These are phyloP conservation scores for Cystofilobasidium macerans DNA, from an alignment of 768 basidiomycete genomes.

Conservation along the genomic window DNA sequence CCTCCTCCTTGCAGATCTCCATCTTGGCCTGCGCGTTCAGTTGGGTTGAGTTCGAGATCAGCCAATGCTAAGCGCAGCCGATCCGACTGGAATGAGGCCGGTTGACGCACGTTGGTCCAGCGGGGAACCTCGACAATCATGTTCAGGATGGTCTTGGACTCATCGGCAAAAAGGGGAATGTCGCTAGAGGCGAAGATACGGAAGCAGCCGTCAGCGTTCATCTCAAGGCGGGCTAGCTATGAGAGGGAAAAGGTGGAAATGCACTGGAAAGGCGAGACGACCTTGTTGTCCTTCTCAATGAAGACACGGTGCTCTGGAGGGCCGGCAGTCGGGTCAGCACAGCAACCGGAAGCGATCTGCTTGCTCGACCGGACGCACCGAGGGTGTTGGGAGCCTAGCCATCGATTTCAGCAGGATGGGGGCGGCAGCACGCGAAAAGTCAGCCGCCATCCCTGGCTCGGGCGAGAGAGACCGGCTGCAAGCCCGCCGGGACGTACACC, in stretches of 20 bases:
- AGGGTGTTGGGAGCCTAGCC: conserved; percentile 70
- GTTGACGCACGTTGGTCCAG: conserved; percentile 46
- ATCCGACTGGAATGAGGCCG: neutral
- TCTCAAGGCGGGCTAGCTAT: too few relatives aligned
- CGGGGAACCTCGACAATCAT: conserved; percentile 92
- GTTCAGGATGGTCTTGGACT: conserved; percentile 88
- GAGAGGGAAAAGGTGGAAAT: conserved; percentile 13
- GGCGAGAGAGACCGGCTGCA: neutral
- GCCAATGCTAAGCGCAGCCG: neutral
- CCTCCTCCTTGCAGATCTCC: conserved; percentile 96
- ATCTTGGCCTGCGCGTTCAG: conserved; percentile 65
- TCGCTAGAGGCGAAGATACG: conserved; percentile 57
- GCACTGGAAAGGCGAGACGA: conserved; percentile 40
- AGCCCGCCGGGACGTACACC: conserved; percentile 39
- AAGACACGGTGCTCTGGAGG: conserved; percentile 79
- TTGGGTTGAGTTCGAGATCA: neutral
- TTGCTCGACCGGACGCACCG: conserved; percentile 41
- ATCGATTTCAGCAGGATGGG: neutral
- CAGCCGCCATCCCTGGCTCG: neutral
- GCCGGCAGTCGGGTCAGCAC: neutral
- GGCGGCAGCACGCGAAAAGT: conserved; percentile 1
- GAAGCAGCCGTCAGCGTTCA: conserved; percentile 32
- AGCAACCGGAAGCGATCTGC: neutral
- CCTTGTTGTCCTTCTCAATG: conserved; percentile 78
- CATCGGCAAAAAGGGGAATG: conserved; percentile 95